Evolutionary conservation across 2,329 filamentous ascomycete species (phyloP), one percentile per base, ranked within the genome.

Genomic region (Tolypocladium pustulatum): DNA sequence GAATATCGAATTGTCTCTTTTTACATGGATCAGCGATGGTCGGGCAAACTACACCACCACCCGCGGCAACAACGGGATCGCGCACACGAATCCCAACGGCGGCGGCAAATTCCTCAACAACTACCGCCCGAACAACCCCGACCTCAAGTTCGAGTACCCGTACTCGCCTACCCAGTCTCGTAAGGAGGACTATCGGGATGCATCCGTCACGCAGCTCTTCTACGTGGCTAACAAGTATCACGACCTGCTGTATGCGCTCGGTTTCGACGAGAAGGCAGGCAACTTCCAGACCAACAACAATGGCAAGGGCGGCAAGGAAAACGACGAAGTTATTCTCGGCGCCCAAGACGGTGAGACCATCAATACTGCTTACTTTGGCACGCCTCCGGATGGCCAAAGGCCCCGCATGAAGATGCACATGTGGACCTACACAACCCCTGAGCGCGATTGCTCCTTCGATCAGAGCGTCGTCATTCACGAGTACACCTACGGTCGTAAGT

Each of bases 261-360:
- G 83, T 6, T 85, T 85, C 68, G 80, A 72, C 40, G 82, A 85
- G 68, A 67, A 63, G 1, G 81, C 83, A 1, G 82, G 82, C 7
- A 86, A 86, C 70, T 86, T 85, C 68, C 76, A 85, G 69, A 65
- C 69, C 57, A 79, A 82, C 72, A 85, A 84, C 72, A 76, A 80
- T 61, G 78, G 76, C 52, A 67, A 73, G 46, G 82, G 82, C 4
- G 83, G 83, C 22, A 51, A 62, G 5, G 81, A 76, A 15, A 72
- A 71, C 56, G 83, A 85, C 63, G 75, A 75, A 52, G 79, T 82
- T 41, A 81, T 81, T 59, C 72, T 84, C 43, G 82, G 82, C 61
- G 69, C 81, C 0, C 83, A 86, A 63, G 82, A 85, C 59, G 81
- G 80, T 36, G 73, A 73, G 0, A 77, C 74, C 20, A 75, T 70